Conservation (phyloP, 1,284 basidiomycete genomes). For the Marasmius fiardii region DNA sequence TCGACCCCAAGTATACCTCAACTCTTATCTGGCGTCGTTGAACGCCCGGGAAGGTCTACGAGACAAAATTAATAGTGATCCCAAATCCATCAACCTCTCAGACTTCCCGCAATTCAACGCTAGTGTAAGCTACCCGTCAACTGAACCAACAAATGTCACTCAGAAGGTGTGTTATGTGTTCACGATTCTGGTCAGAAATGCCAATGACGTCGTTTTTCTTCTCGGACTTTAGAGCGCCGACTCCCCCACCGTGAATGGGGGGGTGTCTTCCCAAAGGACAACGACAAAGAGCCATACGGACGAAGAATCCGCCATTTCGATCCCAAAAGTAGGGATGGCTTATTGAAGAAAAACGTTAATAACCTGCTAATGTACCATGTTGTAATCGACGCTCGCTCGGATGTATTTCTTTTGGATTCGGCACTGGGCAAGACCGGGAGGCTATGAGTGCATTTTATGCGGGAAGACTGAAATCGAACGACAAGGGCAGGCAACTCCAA, state of each 20-base stretch:
- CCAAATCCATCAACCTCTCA: slow-evolving; percentile 40
- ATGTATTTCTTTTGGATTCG: too few relatives aligned
- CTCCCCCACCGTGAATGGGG: not conserved
- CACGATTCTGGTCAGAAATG: too few relatives aligned
- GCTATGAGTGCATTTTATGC: too few relatives aligned
- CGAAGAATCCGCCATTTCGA: not conserved
- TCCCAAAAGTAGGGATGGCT: not conserved
- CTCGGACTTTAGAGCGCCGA: not conserved
- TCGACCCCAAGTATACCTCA: slow-evolving; percentile 32
- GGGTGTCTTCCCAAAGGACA: not conserved
- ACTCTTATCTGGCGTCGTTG: slow-evolving; percentile 39
- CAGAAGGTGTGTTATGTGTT: slow-evolving; percentile 3
- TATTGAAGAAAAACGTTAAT: not conserved
- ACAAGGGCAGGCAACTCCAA: too few relatives aligned
- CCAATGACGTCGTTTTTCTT: too few relatives aligned
- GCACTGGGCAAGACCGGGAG: too few relatives aligned
- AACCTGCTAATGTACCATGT: not conserved
- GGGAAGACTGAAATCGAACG: too few relatives aligned
- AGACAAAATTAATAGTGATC: slow-evolving; percentile 29
- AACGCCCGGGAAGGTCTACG: slow-evolving; percentile 41
- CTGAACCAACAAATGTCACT: slow-evolving; percentile 3
- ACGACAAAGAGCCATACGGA: not conserved
- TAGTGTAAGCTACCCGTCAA: not conserved
- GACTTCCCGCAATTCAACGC: slow-evolving; percentile 9
- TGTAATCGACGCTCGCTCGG: not conserved